Conservation (phyloP, 192 early-diverging fungal species). For the Physocladia obscura region DNA sequence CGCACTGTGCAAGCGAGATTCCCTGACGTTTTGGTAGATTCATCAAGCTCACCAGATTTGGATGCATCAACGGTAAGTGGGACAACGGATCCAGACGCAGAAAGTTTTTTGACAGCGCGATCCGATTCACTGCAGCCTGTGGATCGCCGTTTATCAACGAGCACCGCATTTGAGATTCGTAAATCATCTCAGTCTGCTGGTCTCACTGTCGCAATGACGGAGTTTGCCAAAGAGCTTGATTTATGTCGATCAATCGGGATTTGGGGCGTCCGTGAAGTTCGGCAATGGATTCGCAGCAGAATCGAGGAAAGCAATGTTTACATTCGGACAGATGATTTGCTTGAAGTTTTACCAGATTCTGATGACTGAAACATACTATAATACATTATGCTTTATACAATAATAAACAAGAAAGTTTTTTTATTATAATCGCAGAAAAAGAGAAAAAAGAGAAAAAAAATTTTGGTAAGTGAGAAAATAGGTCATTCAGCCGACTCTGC, state of each 20-base stretch:
- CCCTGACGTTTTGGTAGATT: constrained; percentile 20
- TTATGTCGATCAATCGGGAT: constrained; percentile 31
- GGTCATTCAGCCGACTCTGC: no score
- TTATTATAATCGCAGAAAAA: no score
- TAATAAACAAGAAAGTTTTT: no score
- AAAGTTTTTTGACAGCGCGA: neutral
- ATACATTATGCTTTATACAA: neutral
- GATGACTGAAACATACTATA: constrained; percentile 2
- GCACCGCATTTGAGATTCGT: neutral
- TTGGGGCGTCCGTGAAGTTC: constrained; percentile 31
- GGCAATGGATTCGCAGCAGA: constrained; percentile 26
- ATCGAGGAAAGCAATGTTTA: constrained; percentile 24
- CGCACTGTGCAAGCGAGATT: constrained; percentile 26
- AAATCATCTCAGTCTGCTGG: neutral
- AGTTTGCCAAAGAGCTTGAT: constrained; percentile 29
- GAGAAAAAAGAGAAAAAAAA: no score
- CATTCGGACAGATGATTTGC: constrained; percentile 14
- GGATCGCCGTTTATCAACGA: constrained; percentile 15
- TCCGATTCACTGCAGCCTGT: neutral
- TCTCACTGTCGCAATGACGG: constrained; percentile 33
- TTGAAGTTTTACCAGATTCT: constrained; percentile 27
- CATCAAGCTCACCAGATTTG: constrained; percentile 12
- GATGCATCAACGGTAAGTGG: neutral
- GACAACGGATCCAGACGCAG: no score
- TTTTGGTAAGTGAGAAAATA: no score